These are phyloP conservation scores for Eragrostis nindensis DNA, from an alignment of 176 grass and related monocot genomes.

Conservation along the genomic window DNA sequence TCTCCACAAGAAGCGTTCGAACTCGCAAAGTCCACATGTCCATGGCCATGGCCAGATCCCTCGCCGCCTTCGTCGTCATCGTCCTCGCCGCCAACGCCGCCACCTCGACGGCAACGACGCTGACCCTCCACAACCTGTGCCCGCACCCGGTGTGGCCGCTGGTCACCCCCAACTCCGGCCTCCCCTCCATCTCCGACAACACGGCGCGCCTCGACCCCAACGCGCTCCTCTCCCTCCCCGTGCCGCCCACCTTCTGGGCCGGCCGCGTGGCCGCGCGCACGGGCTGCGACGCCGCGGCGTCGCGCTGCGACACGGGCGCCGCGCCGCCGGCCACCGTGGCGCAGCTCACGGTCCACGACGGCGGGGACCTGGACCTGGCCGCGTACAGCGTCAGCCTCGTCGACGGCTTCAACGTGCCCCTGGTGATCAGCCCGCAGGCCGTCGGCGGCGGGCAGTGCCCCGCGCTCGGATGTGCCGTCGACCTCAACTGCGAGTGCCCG, in stretches of 20 bases:
- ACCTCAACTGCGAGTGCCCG: constrained; percentile 54
- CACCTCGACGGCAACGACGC: constrained; percentile 30
- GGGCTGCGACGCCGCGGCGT: constrained; percentile 39
- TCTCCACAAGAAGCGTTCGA: neutral
- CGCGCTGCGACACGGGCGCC: constrained; percentile 42
- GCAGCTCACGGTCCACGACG: constrained; percentile 46
- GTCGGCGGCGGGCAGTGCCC: constrained; percentile 45
- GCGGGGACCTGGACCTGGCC: constrained; percentile 23
- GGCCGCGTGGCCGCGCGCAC: constrained; percentile 51
- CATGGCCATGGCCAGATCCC: constrained; percentile 25
- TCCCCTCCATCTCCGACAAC: constrained; percentile 62
- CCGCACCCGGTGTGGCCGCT: constrained; percentile 55
- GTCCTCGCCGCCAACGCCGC: neutral
- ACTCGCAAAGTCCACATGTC: neutral
- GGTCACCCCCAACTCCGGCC: constrained; percentile 47
- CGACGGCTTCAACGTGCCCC: constrained; percentile 66
- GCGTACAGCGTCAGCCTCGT: constrained; percentile 57
- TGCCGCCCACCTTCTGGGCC: constrained; percentile 45
- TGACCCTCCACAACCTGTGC: constrained; percentile 59
- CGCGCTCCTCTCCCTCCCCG: constrained; percentile 36
- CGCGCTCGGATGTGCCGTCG: constrained; percentile 28
- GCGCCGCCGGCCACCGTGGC: constrained; percentile 34
- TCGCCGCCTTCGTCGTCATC: neutral
- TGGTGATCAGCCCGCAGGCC: constrained; percentile 51
- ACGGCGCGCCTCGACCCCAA: constrained; percentile 41